These are phyloP conservation scores for Cantharellus anzutake DNA, from an alignment of 768 basidiomycete species.

Conservation along the genomic window DNA sequence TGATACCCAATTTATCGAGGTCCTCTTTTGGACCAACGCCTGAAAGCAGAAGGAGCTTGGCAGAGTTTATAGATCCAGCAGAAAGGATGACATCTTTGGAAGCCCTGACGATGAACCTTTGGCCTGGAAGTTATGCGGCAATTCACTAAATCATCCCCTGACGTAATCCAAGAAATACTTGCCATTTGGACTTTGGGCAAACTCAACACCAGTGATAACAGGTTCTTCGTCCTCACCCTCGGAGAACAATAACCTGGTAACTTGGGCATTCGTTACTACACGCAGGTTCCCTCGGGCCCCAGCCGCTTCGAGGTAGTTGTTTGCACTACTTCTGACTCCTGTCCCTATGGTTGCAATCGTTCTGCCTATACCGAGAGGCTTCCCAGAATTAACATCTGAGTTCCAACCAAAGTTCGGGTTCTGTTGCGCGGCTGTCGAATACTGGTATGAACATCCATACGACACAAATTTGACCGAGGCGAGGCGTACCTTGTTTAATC, in stretches of 20 bases:
- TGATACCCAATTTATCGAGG: constrained; percentile 12
- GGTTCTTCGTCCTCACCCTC: constrained; percentile 2
- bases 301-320: constrained; percentile 12
- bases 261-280: constrained; percentile 16
- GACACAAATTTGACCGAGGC: too few species aligned
- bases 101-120: neutral
- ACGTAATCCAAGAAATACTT: neutral
- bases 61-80: constrained; percentile 8
- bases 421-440: neutral
- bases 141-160: neutral
- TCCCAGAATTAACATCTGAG: neutral
- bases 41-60: constrained; percentile 16
- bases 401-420: neutral
- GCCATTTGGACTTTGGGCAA: constrained; percentile 1
- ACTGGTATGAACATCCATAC: too few species aligned
- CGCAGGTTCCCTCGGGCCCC: constrained; percentile 21
- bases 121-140: neutral
- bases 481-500: neutral
- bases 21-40: constrained; percentile 14
- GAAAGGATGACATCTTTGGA: constrained; percentile 2
- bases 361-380: neutral
- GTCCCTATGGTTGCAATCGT: neutral
- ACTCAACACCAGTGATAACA: constrained; percentile 1
- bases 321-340: neutral
- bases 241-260: constrained; percentile 4